phyloP scores from a whole-genome alignment of 2,329 filamentous ascomycete genomes.

The Juglanconis sp. region DNA sequence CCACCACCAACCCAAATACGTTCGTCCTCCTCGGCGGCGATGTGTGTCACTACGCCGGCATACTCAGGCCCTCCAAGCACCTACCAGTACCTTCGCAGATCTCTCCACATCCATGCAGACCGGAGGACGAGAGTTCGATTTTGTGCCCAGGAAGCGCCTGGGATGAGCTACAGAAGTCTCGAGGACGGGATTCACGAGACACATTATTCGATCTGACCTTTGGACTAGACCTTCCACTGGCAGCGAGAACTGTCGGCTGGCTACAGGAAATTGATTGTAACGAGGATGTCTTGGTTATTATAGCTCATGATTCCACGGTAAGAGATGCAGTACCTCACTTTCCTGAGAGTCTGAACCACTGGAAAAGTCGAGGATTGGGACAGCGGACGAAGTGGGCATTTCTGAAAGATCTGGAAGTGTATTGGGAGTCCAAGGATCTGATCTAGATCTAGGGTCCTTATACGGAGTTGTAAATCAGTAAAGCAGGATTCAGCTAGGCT shows the following conservation, averaged over 20 bases:
- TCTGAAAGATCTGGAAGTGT: background rate
- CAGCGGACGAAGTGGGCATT: background rate
- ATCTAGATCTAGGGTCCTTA: background rate
- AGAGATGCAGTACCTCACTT: background rate
- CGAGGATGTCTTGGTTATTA: slow-evolving; percentile 17
- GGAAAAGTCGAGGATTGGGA: background rate
- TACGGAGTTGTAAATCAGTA: too few species aligned
- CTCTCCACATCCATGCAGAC: slow-evolving; percentile 21
- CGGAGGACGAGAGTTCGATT: background rate
- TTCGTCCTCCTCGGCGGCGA: slow-evolving; percentile 36
- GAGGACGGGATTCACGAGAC: slow-evolving; percentile 21
- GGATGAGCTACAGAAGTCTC: slow-evolving; percentile 22
- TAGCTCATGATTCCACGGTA: slow-evolving; percentile 12
- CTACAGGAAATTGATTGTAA: slow-evolving; percentile 16
- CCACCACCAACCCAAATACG: slow-evolving; percentile 22
- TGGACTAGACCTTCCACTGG: slow-evolving; percentile 22
- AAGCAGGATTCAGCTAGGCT: too few species aligned
- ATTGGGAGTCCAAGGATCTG: background rate
- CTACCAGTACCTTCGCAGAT: slow-evolving; percentile 25
- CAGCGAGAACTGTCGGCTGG: slow-evolving; percentile 18
- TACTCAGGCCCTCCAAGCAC: slow-evolving; percentile 26
- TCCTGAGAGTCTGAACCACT: background rate
- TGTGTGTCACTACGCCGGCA: slow-evolving; percentile 30
- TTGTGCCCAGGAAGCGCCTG: slow-evolving; percentile 22
- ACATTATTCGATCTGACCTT: slow-evolving; percentile 24